Evolutionary conservation across 2,329 filamentous ascomycete species (phyloP).

Genomic region (Penicillium sp.): DNA sequence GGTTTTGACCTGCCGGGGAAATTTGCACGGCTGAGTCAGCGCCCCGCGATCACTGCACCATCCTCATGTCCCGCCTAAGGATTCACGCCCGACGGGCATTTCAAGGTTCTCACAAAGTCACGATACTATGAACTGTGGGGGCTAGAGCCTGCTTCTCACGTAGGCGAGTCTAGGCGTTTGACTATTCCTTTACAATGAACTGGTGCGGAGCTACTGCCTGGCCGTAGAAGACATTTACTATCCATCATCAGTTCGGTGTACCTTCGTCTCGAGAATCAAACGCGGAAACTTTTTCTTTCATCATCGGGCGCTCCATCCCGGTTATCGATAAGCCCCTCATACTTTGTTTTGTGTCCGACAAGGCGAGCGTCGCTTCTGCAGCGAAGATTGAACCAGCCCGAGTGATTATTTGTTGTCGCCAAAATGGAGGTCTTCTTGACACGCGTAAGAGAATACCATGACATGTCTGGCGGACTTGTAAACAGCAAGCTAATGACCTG

Average conservation of each 20-base stretch:
- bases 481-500: constrained; percentile 2
- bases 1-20: constrained; percentile 11
- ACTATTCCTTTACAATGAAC: no score
- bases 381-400: not conserved
- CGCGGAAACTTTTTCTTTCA: not conserved
- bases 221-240: not conserved
- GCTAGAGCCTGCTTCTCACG: no score
- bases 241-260: no score
- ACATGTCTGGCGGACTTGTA: no score
- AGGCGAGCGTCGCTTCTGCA: not conserved
- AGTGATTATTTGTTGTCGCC: constrained; percentile 6
- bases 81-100: no score
- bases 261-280: not conserved
- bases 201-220: no score
- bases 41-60: constrained; percentile 10
- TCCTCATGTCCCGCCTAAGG: no score
- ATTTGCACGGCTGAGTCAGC: constrained; percentile 22
- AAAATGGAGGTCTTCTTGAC: constrained; percentile 66
- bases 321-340: constrained; percentile 18
- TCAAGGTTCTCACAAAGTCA: no score
- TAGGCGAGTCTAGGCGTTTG: no score
- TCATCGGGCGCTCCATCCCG: constrained; percentile 10
- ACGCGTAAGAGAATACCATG: constrained; percentile 43
- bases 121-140: no score
- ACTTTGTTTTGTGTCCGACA: constrained; percentile 6